Percentiles rank a stretch among this genome's conserved stretches.
Evolutionary conservation across 441 rosid genomes (phyloP).

Genomic region (Pelargonium cotyledonis): DNA sequence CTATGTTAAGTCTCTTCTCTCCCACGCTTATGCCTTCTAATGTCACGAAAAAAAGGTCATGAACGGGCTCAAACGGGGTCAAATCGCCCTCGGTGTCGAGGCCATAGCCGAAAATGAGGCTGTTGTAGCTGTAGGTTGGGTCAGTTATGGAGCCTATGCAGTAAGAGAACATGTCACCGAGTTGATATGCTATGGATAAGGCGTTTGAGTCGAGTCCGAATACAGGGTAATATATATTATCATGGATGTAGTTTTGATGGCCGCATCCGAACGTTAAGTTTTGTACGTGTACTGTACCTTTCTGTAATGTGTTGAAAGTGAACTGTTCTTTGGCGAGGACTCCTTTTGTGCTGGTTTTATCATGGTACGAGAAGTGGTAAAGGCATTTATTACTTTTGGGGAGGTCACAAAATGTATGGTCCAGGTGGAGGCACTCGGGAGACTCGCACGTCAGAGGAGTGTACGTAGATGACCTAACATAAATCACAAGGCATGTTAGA

Average conservation of each 20-base stretch:
- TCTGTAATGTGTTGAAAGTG: slow-evolving; percentile 35
- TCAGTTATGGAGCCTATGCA: slow-evolving; percentile 42
- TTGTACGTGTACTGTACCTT: slow-evolving; percentile 16
- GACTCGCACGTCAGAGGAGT: slow-evolving; percentile 27
- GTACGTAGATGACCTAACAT: slow-evolving; percentile 36
- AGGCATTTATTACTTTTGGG: no score
- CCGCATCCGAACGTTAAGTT: slow-evolving; percentile 40
- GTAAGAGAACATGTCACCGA: slow-evolving; percentile 41
- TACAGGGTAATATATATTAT: slow-evolving; percentile 20
- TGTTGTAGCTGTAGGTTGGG: slow-evolving; percentile 29
- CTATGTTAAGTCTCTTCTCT: slow-evolving; percentile 32
- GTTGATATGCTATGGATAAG: slow-evolving; percentile 27
- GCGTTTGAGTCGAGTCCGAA: slow-evolving; percentile 39
- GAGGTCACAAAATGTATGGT: slow-evolving; percentile 9
- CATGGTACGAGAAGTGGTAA: slow-evolving; percentile 17
- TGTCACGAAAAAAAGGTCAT: slow-evolving; percentile 35
- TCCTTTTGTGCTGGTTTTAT: slow-evolving; percentile 25
- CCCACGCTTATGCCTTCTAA: slow-evolving; percentile 46
- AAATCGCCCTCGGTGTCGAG: slow-evolving; percentile 39
- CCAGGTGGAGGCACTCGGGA: slow-evolving; percentile 15
- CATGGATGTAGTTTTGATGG: slow-evolving; percentile 2
- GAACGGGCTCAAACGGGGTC: slow-evolving; percentile 31
- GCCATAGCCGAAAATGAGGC: slow-evolving; percentile 33
- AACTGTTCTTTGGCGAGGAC: slow-evolving; percentile 33
- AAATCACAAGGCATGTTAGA: no score